Evolutionary conservation across 257 asterid species (phyloP), one percentile per base, ranked within the genome.

Genomic region (Sherardia arvensis): DNA sequence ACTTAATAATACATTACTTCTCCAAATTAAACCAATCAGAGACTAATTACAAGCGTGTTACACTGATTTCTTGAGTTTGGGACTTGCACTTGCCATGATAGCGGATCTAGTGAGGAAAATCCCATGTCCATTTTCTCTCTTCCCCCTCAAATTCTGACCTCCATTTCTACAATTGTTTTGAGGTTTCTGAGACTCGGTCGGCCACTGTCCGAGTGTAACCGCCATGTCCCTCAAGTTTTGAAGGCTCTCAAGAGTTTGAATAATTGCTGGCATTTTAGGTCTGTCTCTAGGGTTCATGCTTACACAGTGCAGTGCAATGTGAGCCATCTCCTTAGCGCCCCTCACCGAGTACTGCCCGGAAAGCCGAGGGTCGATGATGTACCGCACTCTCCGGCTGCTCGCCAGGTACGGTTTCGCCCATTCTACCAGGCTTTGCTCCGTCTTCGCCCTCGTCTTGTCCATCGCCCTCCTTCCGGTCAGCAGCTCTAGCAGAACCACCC

Each of bases 201-300:
- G 88, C 95, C 95, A 85, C 18, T 86, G 94, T 18, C 98, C 98
- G 66, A 70, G 66, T 6, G 73, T 69, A 4, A 83, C 66, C 1
- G 95, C 96, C 96, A 88, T 83, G 64, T 91, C 96, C 72, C 71
- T 88, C 68, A 88, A 45, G 9, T 68, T 67, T 18, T 73, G 85
- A 28, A 91, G 70, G 64, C 82, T 76, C 63, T 91, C 95, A 36
- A 88, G 91, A 3, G 98, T 84, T 65, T 86, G 78, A 17, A 91
- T 88, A 20, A 91, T 84, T 9, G 80, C 83, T 0, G 95, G 94
- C 88, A 91, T 88, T 70, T 82, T 91, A 40, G 98, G 98, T 76
- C 98, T 84, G 34, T 91, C 96, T 49, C 79, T 84, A 0, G 98
- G 91, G 73, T 86, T 85, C 73, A 81, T 72, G 61, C 96, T 84